A percentile compares a stretch with the other conserved stretches of the same genome.
Conservation (phyloP, 306 rosid genomes). For the Calophaca sinica region DNA sequence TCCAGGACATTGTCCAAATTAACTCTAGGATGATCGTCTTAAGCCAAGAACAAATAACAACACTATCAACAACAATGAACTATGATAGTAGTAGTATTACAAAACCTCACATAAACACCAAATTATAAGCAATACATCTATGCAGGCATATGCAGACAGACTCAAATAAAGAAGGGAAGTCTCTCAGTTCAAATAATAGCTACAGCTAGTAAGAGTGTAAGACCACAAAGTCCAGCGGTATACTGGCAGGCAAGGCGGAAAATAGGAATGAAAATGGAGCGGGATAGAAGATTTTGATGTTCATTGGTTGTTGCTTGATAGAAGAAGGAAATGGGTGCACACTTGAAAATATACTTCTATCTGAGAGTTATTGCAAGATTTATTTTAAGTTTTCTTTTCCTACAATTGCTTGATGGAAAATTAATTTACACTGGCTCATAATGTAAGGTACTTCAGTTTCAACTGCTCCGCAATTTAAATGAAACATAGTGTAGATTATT, state of each 20-base stretch:
- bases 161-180: conserved; percentile 9
- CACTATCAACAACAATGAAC: conserved; percentile 41
- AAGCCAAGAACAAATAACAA: conserved; percentile 45
- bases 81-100: conserved; percentile 12
- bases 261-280: not conserved
- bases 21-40: conserved; percentile 59
- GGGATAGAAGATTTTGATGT: not conserved
- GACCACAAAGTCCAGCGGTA: conserved; percentile 12
- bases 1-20: conserved; percentile 68
- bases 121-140: not conserved
- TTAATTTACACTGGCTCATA: not conserved
- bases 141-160: conserved; percentile 1
- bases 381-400: not conserved
- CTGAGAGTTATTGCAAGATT: not conserved
- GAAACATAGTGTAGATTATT: not conserved
- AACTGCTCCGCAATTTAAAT: not conserved
- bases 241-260: not conserved
- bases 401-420: not conserved
- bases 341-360: conserved; percentile 1
- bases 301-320: not conserved
- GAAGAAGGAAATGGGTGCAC: conserved; percentile 12
- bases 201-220: not conserved
- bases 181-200: conserved; percentile 12
- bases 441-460: not conserved
- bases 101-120: conserved; percentile 41